These are phyloP conservation scores for Chrysanthemum makinoi DNA, from an alignment of 129 eudicot species.

Conservation along the genomic window DNA sequence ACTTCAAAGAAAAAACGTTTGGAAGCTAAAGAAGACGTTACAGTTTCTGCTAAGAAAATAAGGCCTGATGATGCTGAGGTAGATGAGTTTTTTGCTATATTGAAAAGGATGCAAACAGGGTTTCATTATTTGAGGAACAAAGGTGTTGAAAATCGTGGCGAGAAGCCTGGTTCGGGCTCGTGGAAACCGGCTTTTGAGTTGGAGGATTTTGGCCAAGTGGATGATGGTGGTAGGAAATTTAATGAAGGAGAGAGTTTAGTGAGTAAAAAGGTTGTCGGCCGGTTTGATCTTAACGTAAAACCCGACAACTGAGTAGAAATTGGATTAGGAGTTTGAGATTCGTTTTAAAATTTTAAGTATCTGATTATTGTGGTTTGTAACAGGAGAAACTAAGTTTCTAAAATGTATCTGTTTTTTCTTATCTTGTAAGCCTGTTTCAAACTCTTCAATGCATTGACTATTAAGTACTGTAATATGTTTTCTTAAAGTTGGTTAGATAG, in stretches of 20 bases:
- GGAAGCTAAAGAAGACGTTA: slow-evolving; percentile 15
- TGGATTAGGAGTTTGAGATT: neutral
- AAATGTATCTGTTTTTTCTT: no score
- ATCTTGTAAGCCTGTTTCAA: no score
- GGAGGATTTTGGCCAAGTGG: slow-evolving; percentile 25
- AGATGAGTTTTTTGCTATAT: slow-evolving; percentile 23
- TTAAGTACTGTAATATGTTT: no score
- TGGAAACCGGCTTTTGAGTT: slow-evolving; percentile 23
- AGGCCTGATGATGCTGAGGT: slow-evolving; percentile 29
- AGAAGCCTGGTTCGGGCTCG: slow-evolving; percentile 8
- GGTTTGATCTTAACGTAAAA: slow-evolving; percentile 28
- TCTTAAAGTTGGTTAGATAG: no score
- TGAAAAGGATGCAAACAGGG: slow-evolving; percentile 22
- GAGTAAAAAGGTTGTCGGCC: neutral
- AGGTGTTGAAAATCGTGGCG: slow-evolving; percentile 1
- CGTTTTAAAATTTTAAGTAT: neutral
- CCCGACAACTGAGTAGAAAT: slow-evolving; percentile 9
- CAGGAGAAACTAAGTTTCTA: no score
- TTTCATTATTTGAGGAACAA: neutral
- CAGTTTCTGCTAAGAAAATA: slow-evolving; percentile 19
- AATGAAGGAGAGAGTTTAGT: neutral
- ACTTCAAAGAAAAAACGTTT: slow-evolving; percentile 21
- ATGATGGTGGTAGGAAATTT: neutral
- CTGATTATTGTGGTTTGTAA: neutral
- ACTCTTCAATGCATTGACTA: no score